Evolutionary conservation across 768 basidiomycete genomes (phyloP), one percentile per base, ranked within the genome.

Genomic region (Pleurotus eryngii): DNA sequence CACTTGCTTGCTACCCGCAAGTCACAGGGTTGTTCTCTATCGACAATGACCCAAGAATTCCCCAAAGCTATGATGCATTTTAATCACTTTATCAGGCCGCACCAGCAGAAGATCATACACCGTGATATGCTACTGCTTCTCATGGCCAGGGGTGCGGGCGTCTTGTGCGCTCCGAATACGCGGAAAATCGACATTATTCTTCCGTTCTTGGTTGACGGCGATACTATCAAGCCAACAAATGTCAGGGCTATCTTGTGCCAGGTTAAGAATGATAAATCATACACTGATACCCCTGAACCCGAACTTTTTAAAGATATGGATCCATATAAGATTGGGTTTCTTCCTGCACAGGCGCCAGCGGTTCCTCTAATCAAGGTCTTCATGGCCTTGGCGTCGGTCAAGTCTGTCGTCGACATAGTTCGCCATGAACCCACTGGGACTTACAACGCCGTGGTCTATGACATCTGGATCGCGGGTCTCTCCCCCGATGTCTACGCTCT

Each of bases 51-150:
- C 20, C 20, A 61, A 2, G 59, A 56, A 18, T 70, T 71, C 57
- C 45, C 22, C 4, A 47, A 64, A 9, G 51, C 61, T 24, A 38
- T 46, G 9, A 61, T 70, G 42, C 63, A 70, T 57, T 73, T 72
- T 63, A 72, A 63, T 46, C 71, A 73, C 58, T 70, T 65, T 40
- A 59, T 73, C 62, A 68, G 69, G 50, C 65, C 68, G 11, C 59
- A 68, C 47, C 56, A 71, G 45, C 60, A 57, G 30, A 49, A 49
- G n/a, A 57, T 59, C 24, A 58, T 70, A 18, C 59, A 66, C 53
- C 46, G 45, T 40, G n/a, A 61, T 48, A 63, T 56, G 51, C 62
- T 70, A n/a, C 57, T 49, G 45, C 40, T 39, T n/a, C 49, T 63
- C 39, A 58, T 67, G 47, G 49, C 27, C 11, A 62, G 68, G 17